These are phyloP conservation scores for Xerophyta viscosa DNA, from an alignment of 106 monocot species.

Conservation along the genomic window DNA sequence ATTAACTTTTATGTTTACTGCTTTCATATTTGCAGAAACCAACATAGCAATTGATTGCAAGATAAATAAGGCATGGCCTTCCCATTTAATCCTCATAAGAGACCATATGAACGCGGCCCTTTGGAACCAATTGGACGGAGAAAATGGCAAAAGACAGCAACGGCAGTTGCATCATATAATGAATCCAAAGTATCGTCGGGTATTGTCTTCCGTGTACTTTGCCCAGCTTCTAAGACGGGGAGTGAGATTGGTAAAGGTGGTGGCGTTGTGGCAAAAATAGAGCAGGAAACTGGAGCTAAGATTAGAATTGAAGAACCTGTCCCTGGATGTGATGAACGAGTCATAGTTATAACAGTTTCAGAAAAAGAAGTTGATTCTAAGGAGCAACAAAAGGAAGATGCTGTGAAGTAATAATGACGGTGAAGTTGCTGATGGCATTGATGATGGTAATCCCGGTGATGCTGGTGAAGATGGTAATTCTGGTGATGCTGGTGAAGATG, in stretches of 20 bases:
- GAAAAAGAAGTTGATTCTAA: slow-evolving; percentile 38
- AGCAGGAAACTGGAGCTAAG: slow-evolving; percentile 72
- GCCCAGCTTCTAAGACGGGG: slow-evolving; percentile 69
- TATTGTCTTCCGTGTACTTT: slow-evolving; percentile 61
- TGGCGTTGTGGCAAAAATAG: slow-evolving; percentile 66
- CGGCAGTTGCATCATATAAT: slow-evolving; percentile 13
- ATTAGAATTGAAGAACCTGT: slow-evolving; percentile 66
- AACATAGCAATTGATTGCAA: too few species aligned
- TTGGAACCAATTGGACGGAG: slow-evolving; percentile 44
- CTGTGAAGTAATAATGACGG: slow-evolving; percentile 5
- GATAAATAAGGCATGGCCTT: slow-evolving; percentile 41
- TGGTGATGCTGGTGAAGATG: too few species aligned
- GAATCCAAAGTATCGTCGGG: slow-evolving; percentile 32
- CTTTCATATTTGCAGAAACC: too few species aligned
- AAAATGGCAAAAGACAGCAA: slow-evolving; percentile 64
- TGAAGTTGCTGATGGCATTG: too few species aligned
- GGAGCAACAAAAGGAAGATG: slow-evolving; percentile 26
- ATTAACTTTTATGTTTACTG: too few species aligned
- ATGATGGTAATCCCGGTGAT: too few species aligned
- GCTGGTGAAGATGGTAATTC: too few species aligned
- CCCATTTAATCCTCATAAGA: slow-evolving; percentile 44
- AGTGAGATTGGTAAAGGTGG: slow-evolving; percentile 94
- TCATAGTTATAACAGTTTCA: slow-evolving; percentile 55
- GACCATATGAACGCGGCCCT: slow-evolving; percentile 43
- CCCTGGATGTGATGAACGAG: slow-evolving; percentile 69